A percentile compares a stretch with the other conserved stretches of the same genome.
Evolutionary conservation across 2,329 filamentous ascomycete genomes (phyloP).

Genomic region (Penicillium concentricum): DNA sequence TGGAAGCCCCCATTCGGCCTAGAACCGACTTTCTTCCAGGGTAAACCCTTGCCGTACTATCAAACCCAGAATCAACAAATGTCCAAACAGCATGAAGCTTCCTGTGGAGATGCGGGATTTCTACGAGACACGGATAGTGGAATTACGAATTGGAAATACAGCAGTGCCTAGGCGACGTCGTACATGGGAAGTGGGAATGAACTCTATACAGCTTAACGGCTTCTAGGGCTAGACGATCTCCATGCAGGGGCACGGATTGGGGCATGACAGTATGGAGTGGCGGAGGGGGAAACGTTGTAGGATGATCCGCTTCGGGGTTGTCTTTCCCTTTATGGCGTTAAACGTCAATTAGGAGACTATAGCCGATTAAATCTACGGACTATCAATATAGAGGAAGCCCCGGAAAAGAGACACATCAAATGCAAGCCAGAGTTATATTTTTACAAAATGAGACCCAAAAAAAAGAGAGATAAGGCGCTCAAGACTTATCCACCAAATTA

Average conservation of each 20-base stretch:
- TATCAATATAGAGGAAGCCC: not conserved
- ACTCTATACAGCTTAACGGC: too few relatives aligned
- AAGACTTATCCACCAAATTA: slow-evolving; percentile 51
- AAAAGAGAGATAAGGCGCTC: not conserved
- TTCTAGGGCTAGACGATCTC: not conserved
- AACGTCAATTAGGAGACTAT: not conserved
- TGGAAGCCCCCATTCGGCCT: not conserved
- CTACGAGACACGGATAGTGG: not conserved
- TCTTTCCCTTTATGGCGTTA: not conserved
- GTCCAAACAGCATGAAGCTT: not conserved
- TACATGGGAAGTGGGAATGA: not conserved
- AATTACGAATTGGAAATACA: not conserved
- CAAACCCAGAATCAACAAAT: not conserved
- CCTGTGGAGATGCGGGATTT: not conserved
- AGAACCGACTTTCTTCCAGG: not conserved
- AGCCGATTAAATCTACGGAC: not conserved
- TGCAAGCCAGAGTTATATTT: not conserved
- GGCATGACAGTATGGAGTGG: not conserved
- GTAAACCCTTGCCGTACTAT: not conserved
- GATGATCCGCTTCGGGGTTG: not conserved
- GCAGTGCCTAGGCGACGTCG: not conserved
- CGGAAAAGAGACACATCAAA: not conserved
- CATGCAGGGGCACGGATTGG: not conserved
- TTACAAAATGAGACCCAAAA: not conserved
- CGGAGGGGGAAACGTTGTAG: not conserved